Evolutionary conservation across 345 rosid species (phyloP).

Genomic region (Eucalyptus fibrosa): DNA sequence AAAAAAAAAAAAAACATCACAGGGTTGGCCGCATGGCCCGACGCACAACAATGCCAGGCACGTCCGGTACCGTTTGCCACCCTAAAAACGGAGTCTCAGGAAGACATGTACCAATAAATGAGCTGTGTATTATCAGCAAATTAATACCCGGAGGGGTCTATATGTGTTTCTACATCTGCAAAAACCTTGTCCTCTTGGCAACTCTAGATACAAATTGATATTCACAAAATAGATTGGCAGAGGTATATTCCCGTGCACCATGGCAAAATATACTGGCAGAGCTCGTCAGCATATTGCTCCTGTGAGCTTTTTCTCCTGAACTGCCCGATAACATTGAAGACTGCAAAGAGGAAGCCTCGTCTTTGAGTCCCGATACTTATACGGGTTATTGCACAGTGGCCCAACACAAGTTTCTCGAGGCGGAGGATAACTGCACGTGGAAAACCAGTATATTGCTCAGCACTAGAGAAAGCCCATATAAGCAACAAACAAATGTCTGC

Average conservation of each 20-base stretch:
- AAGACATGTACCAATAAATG: not conserved
- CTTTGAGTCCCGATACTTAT: conserved; percentile 83
- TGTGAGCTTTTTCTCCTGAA: conserved; percentile 25
- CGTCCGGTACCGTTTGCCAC: not conserved
- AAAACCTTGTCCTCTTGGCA: not conserved
- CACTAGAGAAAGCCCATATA: not conserved
- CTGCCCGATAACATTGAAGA: conserved; percentile 78
- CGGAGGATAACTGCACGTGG: conserved; percentile 69
- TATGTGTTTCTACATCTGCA: not conserved
- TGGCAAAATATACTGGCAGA: not conserved
- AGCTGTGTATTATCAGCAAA: not conserved
- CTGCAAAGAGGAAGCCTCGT: conserved; percentile 88
- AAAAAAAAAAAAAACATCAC: not conserved
- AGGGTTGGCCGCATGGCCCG: not conserved
- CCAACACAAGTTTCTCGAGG: conserved; percentile 82
- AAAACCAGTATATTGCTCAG: not conserved
- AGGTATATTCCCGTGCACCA: not conserved
- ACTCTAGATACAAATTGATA: not conserved
- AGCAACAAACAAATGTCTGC: not conserved
- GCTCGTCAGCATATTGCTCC: conserved; percentile 11
- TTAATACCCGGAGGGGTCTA: not conserved
- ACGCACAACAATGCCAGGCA: not conserved
- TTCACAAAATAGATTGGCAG: not conserved
- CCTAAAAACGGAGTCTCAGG: not conserved
- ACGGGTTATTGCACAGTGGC: conserved; percentile 66